These are phyloP conservation scores for Goffeauzyma gilvescens DNA, from an alignment of 768 basidiomycete species.

Conservation along the genomic window DNA sequence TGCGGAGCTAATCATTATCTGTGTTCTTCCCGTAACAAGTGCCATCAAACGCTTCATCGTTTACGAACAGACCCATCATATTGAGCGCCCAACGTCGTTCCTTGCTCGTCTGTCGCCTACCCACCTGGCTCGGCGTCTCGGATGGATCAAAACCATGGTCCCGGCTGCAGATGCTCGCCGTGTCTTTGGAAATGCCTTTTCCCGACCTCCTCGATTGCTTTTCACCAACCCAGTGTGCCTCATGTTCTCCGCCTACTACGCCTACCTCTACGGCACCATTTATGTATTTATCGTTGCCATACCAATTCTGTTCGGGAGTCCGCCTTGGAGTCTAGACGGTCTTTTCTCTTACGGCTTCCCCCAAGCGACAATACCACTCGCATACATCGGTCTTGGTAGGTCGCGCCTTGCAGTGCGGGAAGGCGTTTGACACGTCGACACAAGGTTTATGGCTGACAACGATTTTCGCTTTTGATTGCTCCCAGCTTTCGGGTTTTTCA, in stretches of 20 bases:
- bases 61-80: conserved; percentile 4
- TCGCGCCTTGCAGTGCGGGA: no score
- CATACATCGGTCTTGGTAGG: conserved; percentile 25
- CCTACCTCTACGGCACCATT: conserved; percentile 25
- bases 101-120: conserved; percentile 7
- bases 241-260: conserved; percentile 22
- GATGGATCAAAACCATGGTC: conserved; percentile 26
- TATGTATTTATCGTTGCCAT: conserved; percentile 25
- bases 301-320: conserved; percentile 17
- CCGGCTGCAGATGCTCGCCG: conserved; percentile 14
- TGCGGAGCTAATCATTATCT: not conserved
- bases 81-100: conserved; percentile 1
- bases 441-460: not conserved
- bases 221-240: conserved; percentile 23
- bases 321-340: conserved; percentile 15
- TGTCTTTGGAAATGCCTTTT: conserved; percentile 19
- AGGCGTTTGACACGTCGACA: not conserved
- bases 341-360: conserved; percentile 22
- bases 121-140: conserved; percentile 11
- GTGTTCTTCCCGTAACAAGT: not conserved
- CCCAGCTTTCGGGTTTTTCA: conserved; percentile 19
- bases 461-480: not conserved
- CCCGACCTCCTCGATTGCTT: conserved; percentile 20
- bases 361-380: conserved; percentile 15
- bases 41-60: not conserved